Conservation (phyloP, 2,329 filamentous ascomycete species). For the Penicillium rolfsii region DNA sequence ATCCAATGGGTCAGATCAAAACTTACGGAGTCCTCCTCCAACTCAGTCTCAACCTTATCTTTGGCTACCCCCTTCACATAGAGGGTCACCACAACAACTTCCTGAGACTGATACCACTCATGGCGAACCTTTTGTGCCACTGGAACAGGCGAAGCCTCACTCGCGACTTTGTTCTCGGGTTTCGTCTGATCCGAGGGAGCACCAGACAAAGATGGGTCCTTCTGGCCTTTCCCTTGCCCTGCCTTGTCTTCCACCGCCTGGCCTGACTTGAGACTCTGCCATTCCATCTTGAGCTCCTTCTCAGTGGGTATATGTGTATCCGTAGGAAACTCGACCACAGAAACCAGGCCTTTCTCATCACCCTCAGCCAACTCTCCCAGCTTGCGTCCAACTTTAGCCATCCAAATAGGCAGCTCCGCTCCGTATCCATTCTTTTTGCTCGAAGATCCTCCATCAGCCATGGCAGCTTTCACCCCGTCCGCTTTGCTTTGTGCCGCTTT, state of each 20-base stretch:
- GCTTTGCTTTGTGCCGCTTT: slow-evolving; percentile 40
- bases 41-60: slow-evolving; percentile 58
- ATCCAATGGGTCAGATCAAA: neutral
- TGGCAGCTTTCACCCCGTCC: slow-evolving; percentile 36
- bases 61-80: slow-evolving; percentile 67
- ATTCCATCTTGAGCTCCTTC: slow-evolving; percentile 41
- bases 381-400: slow-evolving; percentile 58
- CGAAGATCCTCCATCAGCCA: slow-evolving; percentile 25
- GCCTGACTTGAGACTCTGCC: slow-evolving; percentile 37
- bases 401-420: slow-evolving; percentile 59
- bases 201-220: slow-evolving; percentile 3
- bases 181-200: neutral
- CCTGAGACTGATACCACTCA: slow-evolving; percentile 69
- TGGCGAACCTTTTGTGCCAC: slow-evolving; percentile 62
- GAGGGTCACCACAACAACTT: slow-evolving; percentile 66
- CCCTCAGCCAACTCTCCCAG: slow-evolving; percentile 54
- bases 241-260: slow-evolving; percentile 11
- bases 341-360: slow-evolving; percentile 52
- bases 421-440: slow-evolving; percentile 32
- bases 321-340: slow-evolving; percentile 58
- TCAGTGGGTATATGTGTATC: slow-evolving; percentile 50
- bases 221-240: neutral
- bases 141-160: slow-evolving; percentile 12
- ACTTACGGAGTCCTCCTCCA: slow-evolving; percentile 53
- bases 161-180: neutral